Evolutionary conservation across 192 early-diverging fungal genomes (phyloP).

Genomic region (Coemansia sp.): DNA sequence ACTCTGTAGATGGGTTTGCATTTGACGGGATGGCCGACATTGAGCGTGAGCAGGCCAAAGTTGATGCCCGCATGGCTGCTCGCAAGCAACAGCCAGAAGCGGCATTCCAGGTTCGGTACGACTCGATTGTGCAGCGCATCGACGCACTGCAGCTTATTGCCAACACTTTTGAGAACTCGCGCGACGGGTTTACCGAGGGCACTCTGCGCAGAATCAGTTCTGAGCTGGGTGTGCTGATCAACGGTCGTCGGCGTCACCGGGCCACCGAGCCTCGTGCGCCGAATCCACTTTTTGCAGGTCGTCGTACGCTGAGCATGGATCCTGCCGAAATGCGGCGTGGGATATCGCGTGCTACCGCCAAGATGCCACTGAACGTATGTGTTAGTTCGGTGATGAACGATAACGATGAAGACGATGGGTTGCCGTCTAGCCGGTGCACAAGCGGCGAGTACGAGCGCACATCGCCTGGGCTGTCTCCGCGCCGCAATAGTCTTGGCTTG

Average conservation of each 20-base stretch:
- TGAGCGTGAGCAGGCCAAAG: constrained; percentile 42
- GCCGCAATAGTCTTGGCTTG: constrained; percentile 4
- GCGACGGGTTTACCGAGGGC: constrained; percentile 38
- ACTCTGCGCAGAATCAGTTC: constrained; percentile 50
- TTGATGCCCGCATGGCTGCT: constrained; percentile 24
- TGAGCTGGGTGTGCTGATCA: constrained; percentile 42
- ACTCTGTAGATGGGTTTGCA: constrained; percentile 32
- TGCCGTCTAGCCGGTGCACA: background rate
- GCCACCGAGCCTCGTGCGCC: background rate
- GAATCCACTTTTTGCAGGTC: background rate
- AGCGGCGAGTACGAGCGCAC: constrained; percentile 5
- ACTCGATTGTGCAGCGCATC: constrained; percentile 32
- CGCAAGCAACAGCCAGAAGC: constrained; percentile 5
- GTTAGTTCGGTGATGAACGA: background rate
- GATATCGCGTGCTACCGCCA: background rate
- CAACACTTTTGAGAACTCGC: constrained; percentile 52
- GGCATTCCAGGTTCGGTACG: constrained; percentile 19
- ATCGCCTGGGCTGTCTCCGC: background rate
- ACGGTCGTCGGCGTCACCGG: constrained; percentile 24
- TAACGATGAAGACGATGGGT: background rate
- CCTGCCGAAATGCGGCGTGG: constrained; percentile 16
- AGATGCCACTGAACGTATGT: background rate
- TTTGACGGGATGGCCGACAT: constrained; percentile 52
- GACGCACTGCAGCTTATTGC: constrained; percentile 46
- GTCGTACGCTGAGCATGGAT: constrained; percentile 31